Evolutionary conservation across 441 rosid genomes (phyloP).

Genomic region (Mallotus japonicus): DNA sequence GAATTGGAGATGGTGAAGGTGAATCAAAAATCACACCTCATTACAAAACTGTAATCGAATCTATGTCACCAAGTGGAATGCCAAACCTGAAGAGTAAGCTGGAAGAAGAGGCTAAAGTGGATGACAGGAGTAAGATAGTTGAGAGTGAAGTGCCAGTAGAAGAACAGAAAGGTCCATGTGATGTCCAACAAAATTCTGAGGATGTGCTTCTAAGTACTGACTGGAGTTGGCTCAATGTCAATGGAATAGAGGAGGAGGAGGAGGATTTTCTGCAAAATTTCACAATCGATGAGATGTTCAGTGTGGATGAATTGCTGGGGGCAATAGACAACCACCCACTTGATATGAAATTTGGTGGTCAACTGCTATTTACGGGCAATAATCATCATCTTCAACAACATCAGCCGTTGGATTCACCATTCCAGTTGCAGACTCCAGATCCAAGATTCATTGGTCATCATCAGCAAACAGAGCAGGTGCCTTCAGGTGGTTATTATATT

Average conservation of each 20-base stretch:
- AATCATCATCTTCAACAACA: not conserved
- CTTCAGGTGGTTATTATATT: conserved; percentile 23
- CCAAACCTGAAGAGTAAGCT: conserved; percentile 1
- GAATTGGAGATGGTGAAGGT: conserved; percentile 26
- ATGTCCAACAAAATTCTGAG: conserved; percentile 6
- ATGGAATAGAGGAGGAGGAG: conserved; percentile 16
- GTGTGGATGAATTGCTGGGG: conserved; percentile 52
- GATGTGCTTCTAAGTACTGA: conserved; percentile 9
- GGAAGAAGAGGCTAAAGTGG: not conserved
- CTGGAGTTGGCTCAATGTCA: conserved; percentile 25
- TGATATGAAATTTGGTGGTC: conserved; percentile 8
- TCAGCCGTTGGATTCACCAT: conserved; percentile 8
- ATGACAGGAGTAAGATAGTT: not conserved
- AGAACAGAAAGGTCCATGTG: conserved; percentile 1
- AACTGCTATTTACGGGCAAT: not conserved
- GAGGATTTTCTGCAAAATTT: conserved; percentile 26
- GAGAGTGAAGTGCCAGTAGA: not conserved
- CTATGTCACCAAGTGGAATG: not conserved
- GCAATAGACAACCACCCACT: conserved; percentile 27
- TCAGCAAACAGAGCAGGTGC: conserved; percentile 21
- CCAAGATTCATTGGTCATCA: conserved; percentile 21
- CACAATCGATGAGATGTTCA: conserved; percentile 48
- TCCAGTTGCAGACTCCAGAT: conserved; percentile 28
- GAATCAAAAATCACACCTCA: conserved; percentile 19
- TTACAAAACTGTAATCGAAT: not conserved